Percentiles rank a stretch among this genome's conserved stretches.
These are phyloP conservation scores for Rhipidocladum racemiflorum DNA, from an alignment of 176 grass and related monocot genomes.

Conservation along the genomic window DNA sequence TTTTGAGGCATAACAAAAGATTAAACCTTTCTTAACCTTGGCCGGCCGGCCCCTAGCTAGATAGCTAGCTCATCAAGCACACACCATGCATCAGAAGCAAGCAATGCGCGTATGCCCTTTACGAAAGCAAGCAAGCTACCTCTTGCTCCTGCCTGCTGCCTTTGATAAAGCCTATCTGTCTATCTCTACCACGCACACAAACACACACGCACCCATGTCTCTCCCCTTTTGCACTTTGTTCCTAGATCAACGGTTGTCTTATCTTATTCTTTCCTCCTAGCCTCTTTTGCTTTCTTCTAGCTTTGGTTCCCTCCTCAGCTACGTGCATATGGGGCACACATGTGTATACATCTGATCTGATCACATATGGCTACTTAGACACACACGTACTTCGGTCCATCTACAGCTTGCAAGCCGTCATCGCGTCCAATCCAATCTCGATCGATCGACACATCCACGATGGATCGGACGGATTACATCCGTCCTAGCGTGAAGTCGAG, in stretches of 20 bases:
- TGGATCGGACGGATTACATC: background rate
- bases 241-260: constrained; percentile 50
- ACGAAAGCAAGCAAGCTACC: constrained; percentile 31
- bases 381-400: background rate
- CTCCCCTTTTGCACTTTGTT: constrained; percentile 53
- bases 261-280: constrained; percentile 47
- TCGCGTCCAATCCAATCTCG: background rate
- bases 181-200: constrained; percentile 21
- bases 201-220: constrained; percentile 47
- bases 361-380: constrained; percentile 18
- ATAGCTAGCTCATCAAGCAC: constrained; percentile 4
- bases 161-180: constrained; percentile 59
- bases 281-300: constrained; percentile 43
- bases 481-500: constrained; percentile 83
- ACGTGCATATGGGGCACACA: constrained; percentile 11
- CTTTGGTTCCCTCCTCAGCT: constrained; percentile 4
- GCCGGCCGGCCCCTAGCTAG: constrained; percentile 14
- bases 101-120: constrained; percentile 36
- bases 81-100: constrained; percentile 13
- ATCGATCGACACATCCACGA: background rate
- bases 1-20: constrained; percentile 53
- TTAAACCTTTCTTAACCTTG: constrained; percentile 37
- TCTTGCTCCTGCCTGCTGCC: constrained; percentile 31
- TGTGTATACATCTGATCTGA: background rate
- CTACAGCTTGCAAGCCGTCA: background rate